phyloP scores from a whole-genome alignment of 345 rosid genomes.

The Acer yangbiense region DNA sequence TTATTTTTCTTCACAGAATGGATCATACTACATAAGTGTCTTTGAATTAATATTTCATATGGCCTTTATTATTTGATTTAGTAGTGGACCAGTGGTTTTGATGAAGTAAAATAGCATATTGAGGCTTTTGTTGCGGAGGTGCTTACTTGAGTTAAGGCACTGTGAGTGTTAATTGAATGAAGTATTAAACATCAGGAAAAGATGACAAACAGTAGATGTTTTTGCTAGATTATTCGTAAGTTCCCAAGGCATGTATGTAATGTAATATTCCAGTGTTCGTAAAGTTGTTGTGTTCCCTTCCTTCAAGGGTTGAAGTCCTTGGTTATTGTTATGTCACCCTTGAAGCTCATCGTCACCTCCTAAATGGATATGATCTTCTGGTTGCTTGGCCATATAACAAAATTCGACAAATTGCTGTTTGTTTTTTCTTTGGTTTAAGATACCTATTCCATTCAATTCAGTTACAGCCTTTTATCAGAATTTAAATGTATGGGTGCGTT shows the following conservation, averaged over 20 bases:
- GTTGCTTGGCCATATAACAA: too few species aligned
- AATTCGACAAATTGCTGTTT: too few species aligned
- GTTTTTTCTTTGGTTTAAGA: too few species aligned
- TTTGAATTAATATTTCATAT: too few species aligned
- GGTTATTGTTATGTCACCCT: neutral
- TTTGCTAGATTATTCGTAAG: neutral
- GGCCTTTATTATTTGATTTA: too few species aligned
- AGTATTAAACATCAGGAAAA: neutral
- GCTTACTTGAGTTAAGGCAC: neutral
- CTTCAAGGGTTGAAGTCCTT: neutral
- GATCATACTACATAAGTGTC: too few species aligned
- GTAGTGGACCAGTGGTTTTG: neutral
- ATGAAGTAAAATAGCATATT: neutral
- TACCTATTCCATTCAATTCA: too few species aligned
- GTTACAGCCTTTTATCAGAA: too few species aligned
- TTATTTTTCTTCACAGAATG: too few species aligned
- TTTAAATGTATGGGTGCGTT: too few species aligned
- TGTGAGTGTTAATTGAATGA: neutral
- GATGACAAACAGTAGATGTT: neutral
- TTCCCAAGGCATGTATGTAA: neutral
- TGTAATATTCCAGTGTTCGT: neutral
- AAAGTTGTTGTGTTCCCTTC: neutral
- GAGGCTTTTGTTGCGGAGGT: neutral
- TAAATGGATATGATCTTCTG: neutral
- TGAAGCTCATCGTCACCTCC: neutral